Percentiles rank a stretch among this genome's conserved stretches.
These are phyloP conservation scores for Austroboletus festivus DNA, from an alignment of 768 basidiomycete genomes.

Conservation along the genomic window DNA sequence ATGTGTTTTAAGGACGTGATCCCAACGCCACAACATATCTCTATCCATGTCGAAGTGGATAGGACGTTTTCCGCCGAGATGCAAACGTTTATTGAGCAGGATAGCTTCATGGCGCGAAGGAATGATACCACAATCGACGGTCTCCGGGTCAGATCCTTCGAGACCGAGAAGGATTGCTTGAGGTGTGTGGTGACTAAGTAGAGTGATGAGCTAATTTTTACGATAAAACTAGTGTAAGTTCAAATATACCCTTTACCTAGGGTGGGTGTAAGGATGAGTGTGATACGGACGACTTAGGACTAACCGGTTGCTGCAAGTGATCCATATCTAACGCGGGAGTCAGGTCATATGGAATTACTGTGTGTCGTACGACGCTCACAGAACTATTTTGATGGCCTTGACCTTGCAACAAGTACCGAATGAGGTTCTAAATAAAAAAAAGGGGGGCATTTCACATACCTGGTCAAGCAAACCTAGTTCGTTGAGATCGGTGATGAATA, in stretches of 20 bases:
- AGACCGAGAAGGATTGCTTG: slow-evolving; percentile 83
- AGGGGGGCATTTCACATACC: slow-evolving; percentile 33
- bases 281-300: slow-evolving; percentile 8
- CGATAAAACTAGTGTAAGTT: slow-evolving; percentile 1
- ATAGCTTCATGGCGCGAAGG: slow-evolving; percentile 73
- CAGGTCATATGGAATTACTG: background rate
- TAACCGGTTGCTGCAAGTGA: slow-evolving; percentile 89
- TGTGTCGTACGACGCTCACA: slow-evolving; percentile 44
- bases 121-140: slow-evolving; percentile 84
- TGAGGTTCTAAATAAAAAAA: background rate
- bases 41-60: slow-evolving; percentile 84
- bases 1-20: slow-evolving; percentile 83
- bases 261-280: slow-evolving; percentile 6
- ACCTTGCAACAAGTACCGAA: slow-evolving; percentile 43
- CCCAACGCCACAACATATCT: slow-evolving; percentile 93
- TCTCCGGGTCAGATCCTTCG: slow-evolving; percentile 91
- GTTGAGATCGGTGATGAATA: slow-evolving; percentile 75
- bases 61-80: slow-evolving; percentile 69
- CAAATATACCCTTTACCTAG: slow-evolving; percentile 68
- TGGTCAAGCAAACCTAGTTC: slow-evolving; percentile 68
- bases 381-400: slow-evolving; percentile 75
- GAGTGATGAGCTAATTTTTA: background rate
- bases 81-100: slow-evolving; percentile 57
- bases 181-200: slow-evolving; percentile 74
- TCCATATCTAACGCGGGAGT: slow-evolving; percentile 59